Evolutionary conservation across 768 basidiomycete species (phyloP).

Genomic region (Russula lepida): DNA sequence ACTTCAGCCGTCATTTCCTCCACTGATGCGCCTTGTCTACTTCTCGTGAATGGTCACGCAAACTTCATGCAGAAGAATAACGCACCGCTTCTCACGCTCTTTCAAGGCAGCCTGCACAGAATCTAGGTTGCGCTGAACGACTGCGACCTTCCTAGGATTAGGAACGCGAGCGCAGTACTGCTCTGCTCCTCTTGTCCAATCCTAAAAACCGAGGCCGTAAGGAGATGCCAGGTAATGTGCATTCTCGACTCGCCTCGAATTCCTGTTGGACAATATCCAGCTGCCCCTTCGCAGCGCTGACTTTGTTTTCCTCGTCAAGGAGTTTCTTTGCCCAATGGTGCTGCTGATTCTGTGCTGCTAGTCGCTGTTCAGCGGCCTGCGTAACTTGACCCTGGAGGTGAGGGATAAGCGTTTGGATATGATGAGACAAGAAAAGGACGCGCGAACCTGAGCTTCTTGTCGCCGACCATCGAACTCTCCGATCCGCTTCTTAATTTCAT

Average conservation of each 20-base stretch:
- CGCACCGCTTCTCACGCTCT: constrained; percentile 56
- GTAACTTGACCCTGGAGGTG: constrained; percentile 40
- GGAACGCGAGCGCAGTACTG: constrained; percentile 50
- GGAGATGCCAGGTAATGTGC: neutral
- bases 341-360: constrained; percentile 42
- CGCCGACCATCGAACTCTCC: constrained; percentile 42
- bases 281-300: constrained; percentile 38
- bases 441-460: constrained; percentile 38
- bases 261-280: constrained; percentile 50
- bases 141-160: constrained; percentile 48
- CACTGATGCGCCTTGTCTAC: constrained; percentile 65
- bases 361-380: constrained; percentile 39
- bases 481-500: constrained; percentile 41
- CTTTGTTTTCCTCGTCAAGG: constrained; percentile 37
- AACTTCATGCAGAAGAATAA: constrained; percentile 5
- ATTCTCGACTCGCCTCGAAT: constrained; percentile 43
- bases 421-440: neutral
- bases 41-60: neutral
- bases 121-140: constrained; percentile 52
- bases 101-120: constrained; percentile 56
- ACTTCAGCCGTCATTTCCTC: constrained; percentile 71
- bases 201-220: constrained; percentile 28
- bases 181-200: constrained; percentile 57
- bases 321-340: constrained; percentile 47
- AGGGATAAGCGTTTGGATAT: constrained; percentile 6